These are phyloP conservation scores for Solanum commersonii DNA, from an alignment of 257 asterid genomes.

Conservation along the genomic window DNA sequence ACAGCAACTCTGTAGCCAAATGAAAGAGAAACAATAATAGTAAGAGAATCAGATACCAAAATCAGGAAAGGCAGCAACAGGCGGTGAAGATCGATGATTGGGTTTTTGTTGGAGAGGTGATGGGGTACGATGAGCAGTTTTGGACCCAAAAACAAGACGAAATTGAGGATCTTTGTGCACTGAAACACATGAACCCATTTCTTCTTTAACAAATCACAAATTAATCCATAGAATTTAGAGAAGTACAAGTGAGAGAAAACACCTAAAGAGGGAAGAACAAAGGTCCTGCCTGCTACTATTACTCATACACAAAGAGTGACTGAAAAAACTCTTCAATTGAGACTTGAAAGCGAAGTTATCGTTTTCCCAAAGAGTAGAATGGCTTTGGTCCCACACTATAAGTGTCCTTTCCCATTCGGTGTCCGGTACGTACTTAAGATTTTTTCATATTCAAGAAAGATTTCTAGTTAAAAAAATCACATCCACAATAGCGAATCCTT, in stretches of 20 bases:
- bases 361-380: neutral
- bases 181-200: slow-evolving; percentile 37
- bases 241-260: neutral
- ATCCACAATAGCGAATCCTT: neutral
- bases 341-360: neutral
- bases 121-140: slow-evolving; percentile 31
- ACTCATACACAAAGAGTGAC: neutral
- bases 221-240: neutral
- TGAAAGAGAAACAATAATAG: neutral
- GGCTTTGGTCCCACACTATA: neutral
- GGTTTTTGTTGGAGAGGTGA: slow-evolving; percentile 18
- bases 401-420: too few species aligned
- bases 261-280: neutral
- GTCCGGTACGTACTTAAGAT: fast-evolving
- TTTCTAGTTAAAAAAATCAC: too few species aligned
- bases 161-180: slow-evolving; percentile 21
- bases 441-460: too few species aligned
- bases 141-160: slow-evolving; percentile 28
- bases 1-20: neutral
- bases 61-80: slow-evolving; percentile 5
- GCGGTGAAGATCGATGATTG: neutral
- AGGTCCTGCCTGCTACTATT: neutral
- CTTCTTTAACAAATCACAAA: neutral
- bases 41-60: slow-evolving; percentile 7
- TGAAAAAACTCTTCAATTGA: neutral